Evolutionary conservation across 169 alveolate species (phyloP).

Genomic region (Plasmodium fragile): DNA sequence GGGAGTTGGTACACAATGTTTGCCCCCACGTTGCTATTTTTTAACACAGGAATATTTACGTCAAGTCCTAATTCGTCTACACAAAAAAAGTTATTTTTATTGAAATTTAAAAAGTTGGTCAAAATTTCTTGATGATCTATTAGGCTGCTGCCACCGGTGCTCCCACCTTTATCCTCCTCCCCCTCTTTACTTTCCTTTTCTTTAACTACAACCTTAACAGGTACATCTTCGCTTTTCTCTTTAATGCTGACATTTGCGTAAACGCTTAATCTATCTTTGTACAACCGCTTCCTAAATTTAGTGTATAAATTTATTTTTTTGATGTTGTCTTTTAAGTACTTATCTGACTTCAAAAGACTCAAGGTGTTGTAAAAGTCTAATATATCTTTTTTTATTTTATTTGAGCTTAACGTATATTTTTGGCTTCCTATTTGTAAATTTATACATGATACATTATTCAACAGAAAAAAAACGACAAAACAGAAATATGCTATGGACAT

Average conservation of each 20-base stretch:
- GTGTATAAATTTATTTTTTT: conserved; percentile 68
- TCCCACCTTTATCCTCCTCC: conserved; percentile 1
- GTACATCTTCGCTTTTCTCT: conserved; percentile 65
- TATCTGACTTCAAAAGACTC: conserved; percentile 56
- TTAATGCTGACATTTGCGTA: conserved; percentile 71
- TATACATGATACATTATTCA: conserved; percentile 64
- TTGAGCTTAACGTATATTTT: conserved; percentile 47
- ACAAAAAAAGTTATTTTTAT: conserved; percentile 76
- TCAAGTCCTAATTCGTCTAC: conserved; percentile 72
- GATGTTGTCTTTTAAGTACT: conserved; percentile 63
- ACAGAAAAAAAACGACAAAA: conserved; percentile 47
- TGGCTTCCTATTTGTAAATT: conserved; percentile 75
- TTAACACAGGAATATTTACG: conserved; percentile 45
- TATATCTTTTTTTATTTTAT: conserved; percentile 59
- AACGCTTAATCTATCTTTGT: conserved; percentile 63
- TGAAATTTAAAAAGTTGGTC: conserved; percentile 43
- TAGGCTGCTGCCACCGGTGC: background rate
- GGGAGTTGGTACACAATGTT: conserved; percentile 66
- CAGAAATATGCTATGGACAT: conserved; percentile 43
- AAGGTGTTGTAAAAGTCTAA: conserved; percentile 57
- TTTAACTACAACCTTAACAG: conserved; percentile 47
- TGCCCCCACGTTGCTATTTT: conserved; percentile 70
- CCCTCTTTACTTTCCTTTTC: conserved; percentile 35
- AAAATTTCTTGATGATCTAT: conserved; percentile 34
- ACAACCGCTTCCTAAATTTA: conserved; percentile 59